Conservation (phyloP, 2,329 filamentous ascomycete genomes). For the Akanthomyces muscarius region DNA sequence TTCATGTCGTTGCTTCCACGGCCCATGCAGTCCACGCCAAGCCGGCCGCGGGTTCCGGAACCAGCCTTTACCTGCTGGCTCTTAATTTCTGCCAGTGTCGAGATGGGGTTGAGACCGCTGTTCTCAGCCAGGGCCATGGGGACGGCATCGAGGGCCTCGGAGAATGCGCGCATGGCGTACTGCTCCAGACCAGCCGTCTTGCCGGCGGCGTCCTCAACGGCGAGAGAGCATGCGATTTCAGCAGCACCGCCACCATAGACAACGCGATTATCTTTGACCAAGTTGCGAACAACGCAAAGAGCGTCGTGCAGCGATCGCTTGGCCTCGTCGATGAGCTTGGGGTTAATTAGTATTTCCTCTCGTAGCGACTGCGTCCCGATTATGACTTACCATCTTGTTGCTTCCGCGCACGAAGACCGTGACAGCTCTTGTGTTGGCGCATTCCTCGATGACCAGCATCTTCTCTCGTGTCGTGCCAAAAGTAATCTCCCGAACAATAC, state of each 20-base stretch:
- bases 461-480: conserved; percentile 98
- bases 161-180: conserved; percentile 97
- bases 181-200: conserved; percentile 97
- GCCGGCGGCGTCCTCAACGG: conserved; percentile 90
- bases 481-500: conserved; percentile 87
- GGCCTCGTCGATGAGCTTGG: conserved; percentile 94
- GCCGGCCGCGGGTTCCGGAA: conserved; percentile 47
- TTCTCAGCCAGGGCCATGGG: conserved; percentile 98
- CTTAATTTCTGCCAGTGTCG: conserved; percentile 92
- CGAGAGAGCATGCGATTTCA: conserved; percentile 94
- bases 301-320: conserved; percentile 97
- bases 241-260: conserved; percentile 96
- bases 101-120: conserved; percentile 91
- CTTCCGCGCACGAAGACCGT: conserved; percentile 94
- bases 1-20: conserved; percentile 95
- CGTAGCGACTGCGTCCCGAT: neutral
- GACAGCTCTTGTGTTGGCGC: conserved; percentile 93
- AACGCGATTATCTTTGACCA: conserved; percentile 92
- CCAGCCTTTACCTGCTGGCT: conserved; percentile 85
- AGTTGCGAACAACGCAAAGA: conserved; percentile 93
- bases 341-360: conserved; percentile 21
- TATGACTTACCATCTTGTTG: conserved; percentile 87
- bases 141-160: conserved; percentile 87
- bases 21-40: conserved; percentile 98
- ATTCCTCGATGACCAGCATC: conserved; percentile 99